phyloP scores from a whole-genome alignment of 805 yeast species.

The Teunomyces panamensis region DNA sequence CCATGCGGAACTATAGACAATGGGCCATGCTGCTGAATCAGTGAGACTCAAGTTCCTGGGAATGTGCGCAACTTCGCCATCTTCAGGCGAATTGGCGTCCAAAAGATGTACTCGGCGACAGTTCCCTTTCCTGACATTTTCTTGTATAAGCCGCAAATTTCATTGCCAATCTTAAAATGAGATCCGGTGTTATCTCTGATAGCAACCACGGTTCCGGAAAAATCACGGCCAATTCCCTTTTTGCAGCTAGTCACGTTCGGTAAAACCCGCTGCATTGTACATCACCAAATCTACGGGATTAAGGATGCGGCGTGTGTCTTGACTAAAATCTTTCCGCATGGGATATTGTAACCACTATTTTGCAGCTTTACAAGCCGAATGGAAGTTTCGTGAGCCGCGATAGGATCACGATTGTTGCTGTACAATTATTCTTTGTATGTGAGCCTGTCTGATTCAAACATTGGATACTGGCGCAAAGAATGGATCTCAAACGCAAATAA shows the following conservation, averaged over 20 bases:
- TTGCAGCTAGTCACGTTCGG: slow-evolving; percentile 7
- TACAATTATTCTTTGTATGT: slow-evolving; percentile 21
- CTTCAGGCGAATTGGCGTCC: slow-evolving; percentile 35
- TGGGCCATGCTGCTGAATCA: slow-evolving; percentile 66
- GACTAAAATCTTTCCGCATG: slow-evolving; percentile 20
- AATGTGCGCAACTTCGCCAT: slow-evolving; percentile 44
- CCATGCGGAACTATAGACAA: slow-evolving; percentile 64
- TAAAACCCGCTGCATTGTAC: slow-evolving; percentile 12
- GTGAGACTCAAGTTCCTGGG: slow-evolving; percentile 41
- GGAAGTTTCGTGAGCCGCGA: slow-evolving; percentile 10
- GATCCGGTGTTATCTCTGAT: slow-evolving; percentile 19
- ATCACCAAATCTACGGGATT: slow-evolving; percentile 33
- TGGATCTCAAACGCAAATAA: not conserved
- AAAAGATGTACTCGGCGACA: slow-evolving; percentile 45
- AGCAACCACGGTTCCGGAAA: slow-evolving; percentile 29
- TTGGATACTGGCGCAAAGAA: not conserved
- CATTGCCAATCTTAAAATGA: slow-evolving; percentile 25
- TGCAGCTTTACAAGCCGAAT: slow-evolving; percentile 8
- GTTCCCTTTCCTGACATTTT: slow-evolving; percentile 35
- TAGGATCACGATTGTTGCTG: slow-evolving; percentile 10
- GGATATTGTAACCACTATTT: slow-evolving; percentile 16
- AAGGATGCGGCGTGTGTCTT: slow-evolving; percentile 32
- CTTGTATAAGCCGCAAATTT: slow-evolving; percentile 24
- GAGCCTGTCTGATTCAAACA: slow-evolving; percentile 7
- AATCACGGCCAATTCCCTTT: slow-evolving; percentile 31